phyloP scores from a whole-genome alignment of 352 stramenopile genomes.

The Thraustochytrium sp. region DNA sequence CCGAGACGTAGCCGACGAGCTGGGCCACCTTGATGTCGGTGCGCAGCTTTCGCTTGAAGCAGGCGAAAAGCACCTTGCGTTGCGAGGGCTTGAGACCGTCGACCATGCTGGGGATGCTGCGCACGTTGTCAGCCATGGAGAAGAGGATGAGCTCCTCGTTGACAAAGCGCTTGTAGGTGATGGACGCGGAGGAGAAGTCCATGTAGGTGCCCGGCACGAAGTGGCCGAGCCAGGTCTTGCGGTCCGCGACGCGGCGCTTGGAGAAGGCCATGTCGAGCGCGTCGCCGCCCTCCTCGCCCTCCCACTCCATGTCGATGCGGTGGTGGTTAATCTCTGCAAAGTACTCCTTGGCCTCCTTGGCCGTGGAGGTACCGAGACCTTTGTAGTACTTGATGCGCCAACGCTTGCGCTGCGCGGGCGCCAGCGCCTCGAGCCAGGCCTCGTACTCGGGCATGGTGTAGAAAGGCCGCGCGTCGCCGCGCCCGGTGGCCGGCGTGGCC shows the following conservation, averaged over 20 bases:
- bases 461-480: conserved; percentile 67
- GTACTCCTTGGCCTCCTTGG: conserved; percentile 93
- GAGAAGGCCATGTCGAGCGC: conserved; percentile 95
- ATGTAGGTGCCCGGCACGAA: conserved; percentile 77
- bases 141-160: conserved; percentile 99
- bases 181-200: conserved; percentile 80
- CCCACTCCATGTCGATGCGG: conserved; percentile 85
- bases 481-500: conserved; percentile 75
- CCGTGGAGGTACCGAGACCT: conserved; percentile 95
- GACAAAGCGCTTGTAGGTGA: conserved; percentile 90
- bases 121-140: conserved; percentile 93
- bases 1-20: conserved; percentile 90
- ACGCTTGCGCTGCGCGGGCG: conserved; percentile 74
- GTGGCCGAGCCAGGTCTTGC: conserved; percentile 86
- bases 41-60: conserved; percentile 96
- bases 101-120: conserved; percentile 87
- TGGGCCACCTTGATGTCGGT: conserved; percentile 84
- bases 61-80: conserved; percentile 93
- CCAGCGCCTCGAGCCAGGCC: conserved; percentile 66
- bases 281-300: conserved; percentile 68
- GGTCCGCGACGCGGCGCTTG: conserved; percentile 88
- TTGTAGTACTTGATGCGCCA: conserved; percentile 99
- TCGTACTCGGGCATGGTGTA: conserved; percentile 96
- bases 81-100: conserved; percentile 98
- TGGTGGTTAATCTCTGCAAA: conserved; percentile 88